phyloP scores from a whole-genome alignment of 1,139 yeast genomes.

The Candida anutae region DNA sequence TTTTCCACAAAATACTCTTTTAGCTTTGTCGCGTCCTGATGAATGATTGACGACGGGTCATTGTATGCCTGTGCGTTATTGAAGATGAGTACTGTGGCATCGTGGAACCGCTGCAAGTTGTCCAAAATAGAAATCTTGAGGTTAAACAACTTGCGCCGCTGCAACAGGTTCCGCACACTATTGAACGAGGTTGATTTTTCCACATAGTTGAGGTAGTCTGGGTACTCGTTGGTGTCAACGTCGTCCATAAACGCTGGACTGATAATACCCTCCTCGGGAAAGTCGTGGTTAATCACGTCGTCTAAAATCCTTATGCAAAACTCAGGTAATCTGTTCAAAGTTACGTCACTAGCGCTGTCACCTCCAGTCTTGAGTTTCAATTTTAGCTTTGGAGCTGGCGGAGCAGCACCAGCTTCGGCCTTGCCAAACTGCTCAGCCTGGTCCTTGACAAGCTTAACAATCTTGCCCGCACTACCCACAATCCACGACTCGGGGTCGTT shows the following conservation, averaged over 20 bases:
- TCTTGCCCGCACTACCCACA: constrained; percentile 45
- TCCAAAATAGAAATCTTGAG: constrained; percentile 22
- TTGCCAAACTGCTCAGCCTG: constrained; percentile 23
- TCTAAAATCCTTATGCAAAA: constrained; percentile 20
- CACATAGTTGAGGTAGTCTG: constrained; percentile 51
- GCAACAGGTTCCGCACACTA: constrained; percentile 34
- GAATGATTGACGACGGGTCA: constrained; percentile 46
- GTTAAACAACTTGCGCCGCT: constrained; percentile 31
- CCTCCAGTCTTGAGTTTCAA: constrained; percentile 8
- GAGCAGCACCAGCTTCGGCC: constrained; percentile 6
- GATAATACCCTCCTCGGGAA: constrained; percentile 35
- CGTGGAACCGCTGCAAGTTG: constrained; percentile 40
- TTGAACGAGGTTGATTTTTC: constrained; percentile 51
- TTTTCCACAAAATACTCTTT: constrained; percentile 25
- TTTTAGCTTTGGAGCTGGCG: constrained; percentile 14
- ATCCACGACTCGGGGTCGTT: constrained; percentile 58
- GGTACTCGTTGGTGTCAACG: constrained; percentile 48
- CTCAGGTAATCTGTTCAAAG: constrained; percentile 17
- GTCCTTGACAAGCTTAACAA: constrained; percentile 36
- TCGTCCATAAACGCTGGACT: constrained; percentile 53
- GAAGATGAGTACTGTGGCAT: constrained; percentile 44
- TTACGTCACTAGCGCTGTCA: constrained; percentile 7
- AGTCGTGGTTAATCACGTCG: constrained; percentile 35
- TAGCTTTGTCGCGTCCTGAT: constrained; percentile 47
- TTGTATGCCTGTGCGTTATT: constrained; percentile 53